Percentiles rank a stretch among this genome's conserved stretches.
Conservation (phyloP, 768 basidiomycete genomes). For the Sarcodon aspratus region DNA sequence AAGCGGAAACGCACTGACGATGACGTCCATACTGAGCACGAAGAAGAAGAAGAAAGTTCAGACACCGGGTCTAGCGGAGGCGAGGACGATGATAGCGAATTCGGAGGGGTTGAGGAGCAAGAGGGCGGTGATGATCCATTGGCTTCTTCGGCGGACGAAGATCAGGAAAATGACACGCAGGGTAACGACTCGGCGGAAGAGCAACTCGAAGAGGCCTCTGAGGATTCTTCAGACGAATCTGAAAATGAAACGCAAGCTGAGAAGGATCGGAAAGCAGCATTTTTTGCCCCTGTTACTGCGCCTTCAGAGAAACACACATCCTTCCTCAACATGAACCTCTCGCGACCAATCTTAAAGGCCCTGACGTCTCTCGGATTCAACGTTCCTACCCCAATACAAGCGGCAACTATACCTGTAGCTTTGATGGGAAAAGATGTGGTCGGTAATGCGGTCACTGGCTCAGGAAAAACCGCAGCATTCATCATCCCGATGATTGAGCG, state of each 20-base stretch:
- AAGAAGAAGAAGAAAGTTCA: conserved; percentile 21
- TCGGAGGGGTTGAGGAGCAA: conserved; percentile 7
- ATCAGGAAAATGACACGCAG: conserved; percentile 17
- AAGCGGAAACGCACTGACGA: conserved; percentile 52
- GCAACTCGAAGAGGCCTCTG: conserved; percentile 18
- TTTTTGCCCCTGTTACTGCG: conserved; percentile 55
- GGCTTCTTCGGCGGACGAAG: conserved; percentile 31
- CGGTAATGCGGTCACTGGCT: conserved; percentile 92
- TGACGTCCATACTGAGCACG: conserved; percentile 26
- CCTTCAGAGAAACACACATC: conserved; percentile 51
- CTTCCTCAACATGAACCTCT: conserved; percentile 90
- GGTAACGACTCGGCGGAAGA: conserved; percentile 12
- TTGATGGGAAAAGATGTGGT: conserved; percentile 93
- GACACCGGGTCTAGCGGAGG: conserved; percentile 16
- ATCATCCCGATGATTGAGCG: conserved; percentile 91
- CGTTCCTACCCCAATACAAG: conserved; percentile 92
- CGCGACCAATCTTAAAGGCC: conserved; percentile 87
- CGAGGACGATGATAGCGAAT: conserved; percentile 25
- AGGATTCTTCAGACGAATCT: conserved; percentile 44
- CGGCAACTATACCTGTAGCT: conserved; percentile 87
- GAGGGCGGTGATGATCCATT: conserved; percentile 28
- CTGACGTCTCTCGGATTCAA: conserved; percentile 72
- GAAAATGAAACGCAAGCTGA: conserved; percentile 46
- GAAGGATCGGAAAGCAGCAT: conserved; percentile 71
- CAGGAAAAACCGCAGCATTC: conserved; percentile 98